Percentiles rank a stretch among this genome's conserved stretches.
phyloP scores from a whole-genome alignment of 1,284 basidiomycete species.

The Cutaneotrichosporon curvatum region DNA sequence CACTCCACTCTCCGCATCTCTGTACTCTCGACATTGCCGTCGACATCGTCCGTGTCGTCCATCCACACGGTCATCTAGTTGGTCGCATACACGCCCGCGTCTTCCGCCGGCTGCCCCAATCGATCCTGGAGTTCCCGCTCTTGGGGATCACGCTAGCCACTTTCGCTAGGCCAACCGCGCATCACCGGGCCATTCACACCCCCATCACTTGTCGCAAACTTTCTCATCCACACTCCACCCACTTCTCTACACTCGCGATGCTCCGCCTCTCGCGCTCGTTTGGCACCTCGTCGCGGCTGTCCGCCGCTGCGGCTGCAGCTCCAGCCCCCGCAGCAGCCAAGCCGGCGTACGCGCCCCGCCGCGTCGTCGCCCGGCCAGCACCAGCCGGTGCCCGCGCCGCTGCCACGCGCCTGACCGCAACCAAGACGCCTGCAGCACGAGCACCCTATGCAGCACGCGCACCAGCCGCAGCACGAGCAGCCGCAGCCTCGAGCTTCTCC shows the following conservation, averaged over 20 bases:
- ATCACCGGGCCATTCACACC: neutral
- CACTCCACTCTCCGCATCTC: too few relatives aligned
- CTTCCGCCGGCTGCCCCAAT: too few relatives aligned
- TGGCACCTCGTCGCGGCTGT: neutral
- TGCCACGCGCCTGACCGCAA: neutral
- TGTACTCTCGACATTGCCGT: too few relatives aligned
- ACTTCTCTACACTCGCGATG: neutral
- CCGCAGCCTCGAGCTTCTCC: neutral
- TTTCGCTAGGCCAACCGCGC: too few relatives aligned
- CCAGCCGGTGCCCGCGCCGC: slow-evolving; percentile 7
- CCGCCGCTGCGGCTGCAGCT: neutral
- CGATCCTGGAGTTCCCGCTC: too few relatives aligned
- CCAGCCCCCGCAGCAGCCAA: slow-evolving; percentile 6
- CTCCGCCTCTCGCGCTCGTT: slow-evolving; percentile 1
- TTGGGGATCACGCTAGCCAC: too few relatives aligned
- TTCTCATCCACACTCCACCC: neutral
- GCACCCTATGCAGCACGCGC: neutral
- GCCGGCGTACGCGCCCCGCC: neutral
- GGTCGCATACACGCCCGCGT: too few relatives aligned
- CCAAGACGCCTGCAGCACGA: slow-evolving; percentile 1
- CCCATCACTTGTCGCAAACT: neutral
- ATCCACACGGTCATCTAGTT: too few relatives aligned
- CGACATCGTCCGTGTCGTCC: too few relatives aligned
- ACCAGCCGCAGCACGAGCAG: neutral
- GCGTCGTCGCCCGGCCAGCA: slow-evolving; percentile 1